Percentiles rank a stretch among this genome's conserved stretches.
Conservation (phyloP, 164 flowering plant genomes). For the Santalum album region DNA sequence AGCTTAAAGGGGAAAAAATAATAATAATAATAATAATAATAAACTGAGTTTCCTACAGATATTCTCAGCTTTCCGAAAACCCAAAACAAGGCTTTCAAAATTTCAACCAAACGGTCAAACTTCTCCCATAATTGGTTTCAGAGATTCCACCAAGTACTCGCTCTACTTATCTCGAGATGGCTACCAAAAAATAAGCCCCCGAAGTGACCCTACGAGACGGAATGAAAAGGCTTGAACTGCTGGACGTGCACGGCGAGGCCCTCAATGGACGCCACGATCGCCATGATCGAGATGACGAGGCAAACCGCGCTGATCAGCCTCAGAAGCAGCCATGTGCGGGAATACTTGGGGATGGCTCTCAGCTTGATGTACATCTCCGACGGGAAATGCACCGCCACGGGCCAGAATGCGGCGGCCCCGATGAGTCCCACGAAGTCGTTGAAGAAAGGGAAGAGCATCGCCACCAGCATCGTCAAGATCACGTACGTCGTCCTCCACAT, state of each 20-base stretch:
- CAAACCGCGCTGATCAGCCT: slow-evolving; percentile 13
- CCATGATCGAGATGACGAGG: slow-evolving; percentile 14
- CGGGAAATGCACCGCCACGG: slow-evolving; percentile 17
- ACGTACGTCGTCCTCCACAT: slow-evolving; percentile 34
- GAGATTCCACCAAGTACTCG: too few species aligned
- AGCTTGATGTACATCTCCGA: slow-evolving; percentile 14
- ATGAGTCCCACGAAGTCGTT: slow-evolving; percentile 16
- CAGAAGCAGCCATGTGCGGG: slow-evolving; percentile 12
- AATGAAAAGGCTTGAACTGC: slow-evolving; percentile 17
- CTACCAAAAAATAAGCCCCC: too few species aligned
- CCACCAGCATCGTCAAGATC: slow-evolving; percentile 8
- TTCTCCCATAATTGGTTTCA: too few species aligned
- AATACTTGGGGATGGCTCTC: not conserved
- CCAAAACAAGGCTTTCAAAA: too few species aligned
- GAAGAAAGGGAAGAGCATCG: slow-evolving; percentile 23
- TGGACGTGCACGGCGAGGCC: slow-evolving; percentile 12
- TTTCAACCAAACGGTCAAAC: too few species aligned
- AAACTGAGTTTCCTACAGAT: too few species aligned
- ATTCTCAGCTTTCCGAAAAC: too few species aligned
- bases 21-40: too few species aligned
- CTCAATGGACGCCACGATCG: slow-evolving; percentile 15
- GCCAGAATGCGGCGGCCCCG: slow-evolving; percentile 19
- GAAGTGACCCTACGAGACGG: not conserved
- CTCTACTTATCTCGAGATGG: too few species aligned
- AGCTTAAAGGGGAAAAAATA: too few species aligned